These are phyloP conservation scores for Cicer pinnatifidum DNA, from an alignment of 306 rosid species.

Conservation along the genomic window DNA sequence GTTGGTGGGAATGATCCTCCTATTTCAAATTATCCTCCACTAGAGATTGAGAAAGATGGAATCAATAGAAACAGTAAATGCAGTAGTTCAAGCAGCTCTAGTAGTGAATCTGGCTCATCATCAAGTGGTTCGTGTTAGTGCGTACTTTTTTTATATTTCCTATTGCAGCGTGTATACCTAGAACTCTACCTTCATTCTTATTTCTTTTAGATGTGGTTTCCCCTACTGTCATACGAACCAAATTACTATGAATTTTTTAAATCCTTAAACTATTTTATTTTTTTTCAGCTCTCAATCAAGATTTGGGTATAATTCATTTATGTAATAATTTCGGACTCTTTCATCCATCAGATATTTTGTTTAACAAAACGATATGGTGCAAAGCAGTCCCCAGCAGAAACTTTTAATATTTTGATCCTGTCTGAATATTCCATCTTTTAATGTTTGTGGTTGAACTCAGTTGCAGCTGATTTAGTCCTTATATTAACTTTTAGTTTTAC, in stretches of 20 bases:
- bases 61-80: slow-evolving; percentile 69
- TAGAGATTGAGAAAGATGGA: slow-evolving; percentile 78
- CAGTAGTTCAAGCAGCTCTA: slow-evolving; percentile 75
- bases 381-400: background rate
- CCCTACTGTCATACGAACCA: slow-evolving; percentile 19
- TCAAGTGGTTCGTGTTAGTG: slow-evolving; percentile 84
- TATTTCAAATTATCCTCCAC: slow-evolving; percentile 74
- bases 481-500: slow-evolving; percentile 14
- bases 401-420: background rate
- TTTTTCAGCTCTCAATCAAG: background rate
- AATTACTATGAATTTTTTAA: background rate
- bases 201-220: slow-evolving; percentile 12
- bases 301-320: background rate
- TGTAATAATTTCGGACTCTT: slow-evolving; percentile 3
- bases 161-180: slow-evolving; percentile 3
- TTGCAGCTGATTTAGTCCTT: slow-evolving; percentile 1
- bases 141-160: slow-evolving; percentile 32
- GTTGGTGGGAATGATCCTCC: slow-evolving; percentile 91
- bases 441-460: background rate
- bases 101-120: slow-evolving; percentile 88
- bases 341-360: slow-evolving; percentile 6
- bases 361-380: background rate
- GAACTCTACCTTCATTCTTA: background rate
- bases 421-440: slow-evolving; percentile 5
- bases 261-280: background rate